These are phyloP conservation scores for Pontederia crassipes DNA, from an alignment of 176 grass and related monocot genomes.

Conservation along the genomic window DNA sequence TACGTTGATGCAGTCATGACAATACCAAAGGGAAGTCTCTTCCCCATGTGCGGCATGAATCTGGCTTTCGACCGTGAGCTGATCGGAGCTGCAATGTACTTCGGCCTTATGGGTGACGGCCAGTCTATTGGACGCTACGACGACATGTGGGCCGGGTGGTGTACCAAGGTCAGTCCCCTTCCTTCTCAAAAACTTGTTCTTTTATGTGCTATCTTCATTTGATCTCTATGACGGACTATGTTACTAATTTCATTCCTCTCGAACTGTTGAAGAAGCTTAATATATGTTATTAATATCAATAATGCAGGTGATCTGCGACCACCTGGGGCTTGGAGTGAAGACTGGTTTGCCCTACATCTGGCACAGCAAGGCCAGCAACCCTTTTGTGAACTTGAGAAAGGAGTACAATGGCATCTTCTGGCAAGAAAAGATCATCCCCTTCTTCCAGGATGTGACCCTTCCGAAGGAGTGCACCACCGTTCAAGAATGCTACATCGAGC, in stretches of 20 bases:
- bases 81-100: not conserved
- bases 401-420: slow-evolving; percentile 5
- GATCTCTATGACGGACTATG: not conserved
- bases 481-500: not conserved
- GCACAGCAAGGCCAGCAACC: slow-evolving; percentile 8
- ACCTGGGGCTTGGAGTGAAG: slow-evolving; percentile 1
- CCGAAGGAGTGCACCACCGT: not conserved
- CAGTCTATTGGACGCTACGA: not conserved
- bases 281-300: not conserved
- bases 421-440: not conserved
- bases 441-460: not conserved
- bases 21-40: not conserved
- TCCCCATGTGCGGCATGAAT: not conserved
- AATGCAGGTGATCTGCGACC: not conserved
- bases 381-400: slow-evolving; percentile 4
- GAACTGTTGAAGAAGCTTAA: not conserved
- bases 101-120: not conserved
- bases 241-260: not conserved
- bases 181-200: not conserved
- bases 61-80: not conserved
- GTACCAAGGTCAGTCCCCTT: not conserved
- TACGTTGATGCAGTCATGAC: not conserved
- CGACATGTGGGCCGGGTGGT: not conserved
- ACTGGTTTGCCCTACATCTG: slow-evolving; percentile 5
- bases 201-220: not conserved